Conservation (phyloP, 495 filamentous ascomycete species). For the Paragyromitra xinjiangensis region DNA sequence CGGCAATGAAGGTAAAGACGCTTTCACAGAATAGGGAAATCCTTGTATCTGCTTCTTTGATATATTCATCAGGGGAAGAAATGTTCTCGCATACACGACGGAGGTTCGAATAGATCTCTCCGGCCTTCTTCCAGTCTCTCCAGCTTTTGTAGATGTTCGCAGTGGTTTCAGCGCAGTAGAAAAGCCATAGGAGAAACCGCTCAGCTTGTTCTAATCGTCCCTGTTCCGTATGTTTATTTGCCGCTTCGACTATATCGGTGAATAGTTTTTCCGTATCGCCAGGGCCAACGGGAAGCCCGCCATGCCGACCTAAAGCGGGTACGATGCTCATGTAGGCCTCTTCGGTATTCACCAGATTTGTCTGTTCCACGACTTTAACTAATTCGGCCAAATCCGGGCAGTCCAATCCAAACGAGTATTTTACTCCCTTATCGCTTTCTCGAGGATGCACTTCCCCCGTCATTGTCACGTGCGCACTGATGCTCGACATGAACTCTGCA, state of each 20-base stretch:
- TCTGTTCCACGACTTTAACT: slow-evolving; percentile 14
- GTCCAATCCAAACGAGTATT: slow-evolving; percentile 26
- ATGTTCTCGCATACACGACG: slow-evolving; percentile 2
- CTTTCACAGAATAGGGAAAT: slow-evolving; percentile 27
- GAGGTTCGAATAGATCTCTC: slow-evolving; percentile 28
- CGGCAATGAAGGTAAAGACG: background rate
- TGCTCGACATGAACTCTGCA: slow-evolving; percentile 28
- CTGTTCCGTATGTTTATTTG: background rate
- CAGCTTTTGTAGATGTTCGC: background rate
- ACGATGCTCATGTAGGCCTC: slow-evolving; percentile 40
- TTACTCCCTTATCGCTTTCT: slow-evolving; percentile 4
- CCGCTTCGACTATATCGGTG: background rate
- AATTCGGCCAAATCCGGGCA: slow-evolving; percentile 14
- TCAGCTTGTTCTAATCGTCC: slow-evolving; percentile 33
- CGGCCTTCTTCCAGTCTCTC: slow-evolving; percentile 21
- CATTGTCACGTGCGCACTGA: slow-evolving; percentile 10
- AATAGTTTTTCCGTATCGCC: slow-evolving; percentile 18
- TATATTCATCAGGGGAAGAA: background rate
- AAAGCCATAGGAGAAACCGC: slow-evolving; percentile 24
- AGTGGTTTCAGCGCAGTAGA: slow-evolving; percentile 26
- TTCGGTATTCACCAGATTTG: slow-evolving; percentile 22
- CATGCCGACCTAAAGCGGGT: slow-evolving; percentile 6
- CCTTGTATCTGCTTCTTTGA: background rate
- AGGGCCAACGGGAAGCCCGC: background rate
- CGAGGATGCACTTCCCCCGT: slow-evolving; percentile 8